Base-by-base conservation (phyloP, 192 early-diverging fungal genomes). In the Entomortierella beljakovae region DNA sequence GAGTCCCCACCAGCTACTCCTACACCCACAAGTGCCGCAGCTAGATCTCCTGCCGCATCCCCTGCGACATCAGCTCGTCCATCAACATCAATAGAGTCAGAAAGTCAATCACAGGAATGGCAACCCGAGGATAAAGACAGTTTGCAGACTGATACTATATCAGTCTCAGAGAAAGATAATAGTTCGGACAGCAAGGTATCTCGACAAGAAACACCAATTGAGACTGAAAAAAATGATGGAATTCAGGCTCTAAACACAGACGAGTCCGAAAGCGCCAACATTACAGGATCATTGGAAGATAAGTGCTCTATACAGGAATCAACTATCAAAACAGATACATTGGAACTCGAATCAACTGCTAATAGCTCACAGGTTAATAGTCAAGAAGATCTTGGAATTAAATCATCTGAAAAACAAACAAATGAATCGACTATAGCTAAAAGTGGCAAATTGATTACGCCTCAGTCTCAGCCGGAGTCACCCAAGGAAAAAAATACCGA, bases 1-100 rank as follows among this genome's bases (percentile, higher is more conserved):
- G 61, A 80, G 1, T 67, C 82, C 3, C 63, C 57, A 1, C 48
- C 82, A 10, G 29, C 63, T 3, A 66, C 68, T 2, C 48, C 72
- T 4, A 43, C 56, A 18, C 72, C 64, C 34, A 48, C 82, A 8
- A 50, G 31, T 11, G 15, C 53, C 48, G 38, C 61, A 42, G 6
- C 52, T 18, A 3, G 61, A 28, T 60, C 82, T 3, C 58, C 35
- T 23, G 53, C 46, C 9, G 63, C 20, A 20, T 61, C 70, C 22
- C 56, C 56, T 37, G 51, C 68, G 2, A 46, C 56, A 8, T 74
- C 82, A 1, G 23, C 29, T 13, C 34, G 81, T 34, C 26, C 51
- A 20, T 67, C 52, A 33, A 53, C 34, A 1, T 61, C 71, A 0
- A 11, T 29, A 6, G 64, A 64, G n/a, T 18, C 32, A 37, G 65